Percentiles rank a stretch among this genome's conserved stretches.
Evolutionary conservation across 2,329 filamentous ascomycete species (phyloP).

Genomic region (Ciborinia camelliae): DNA sequence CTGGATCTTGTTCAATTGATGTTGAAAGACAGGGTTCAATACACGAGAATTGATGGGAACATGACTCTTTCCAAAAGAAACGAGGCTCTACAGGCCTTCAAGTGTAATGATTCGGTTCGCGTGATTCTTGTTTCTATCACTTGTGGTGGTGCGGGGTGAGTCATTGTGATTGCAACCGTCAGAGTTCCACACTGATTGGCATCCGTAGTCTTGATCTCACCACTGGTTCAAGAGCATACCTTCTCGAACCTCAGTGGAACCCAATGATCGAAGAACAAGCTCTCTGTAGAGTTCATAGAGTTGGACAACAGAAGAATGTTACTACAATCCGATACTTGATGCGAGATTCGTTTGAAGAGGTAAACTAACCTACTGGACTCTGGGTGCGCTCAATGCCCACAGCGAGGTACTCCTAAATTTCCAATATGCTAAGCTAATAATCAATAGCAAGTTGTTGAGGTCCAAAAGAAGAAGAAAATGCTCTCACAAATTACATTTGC

Average conservation of each 20-base stretch:
- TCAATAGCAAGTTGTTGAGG: conserved; percentile 20
- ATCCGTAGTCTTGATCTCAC: conserved; percentile 23
- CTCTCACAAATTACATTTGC: conserved; percentile 20
- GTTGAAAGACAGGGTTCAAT: conserved; percentile 39
- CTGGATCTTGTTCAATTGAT: conserved; percentile 46
- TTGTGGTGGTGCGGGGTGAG: conserved; percentile 52
- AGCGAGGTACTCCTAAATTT: neutral
- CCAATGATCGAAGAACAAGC: conserved; percentile 36
- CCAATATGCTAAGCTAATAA: conserved; percentile 1
- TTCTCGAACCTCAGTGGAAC: conserved; percentile 38
- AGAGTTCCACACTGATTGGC: neutral
- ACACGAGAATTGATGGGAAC: conserved; percentile 48
- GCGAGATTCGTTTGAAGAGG: conserved; percentile 32
- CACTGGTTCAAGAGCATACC: conserved; percentile 27
- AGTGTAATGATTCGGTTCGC: conserved; percentile 38
- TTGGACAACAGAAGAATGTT: conserved; percentile 32
- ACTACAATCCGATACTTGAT: conserved; percentile 34
- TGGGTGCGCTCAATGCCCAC: neutral
- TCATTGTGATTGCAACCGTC: neutral
- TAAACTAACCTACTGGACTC: neutral
- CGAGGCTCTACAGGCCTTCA: conserved; percentile 42
- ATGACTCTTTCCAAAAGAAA: conserved; percentile 44
- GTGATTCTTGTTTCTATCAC: conserved; percentile 50
- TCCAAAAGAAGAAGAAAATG: conserved; percentile 20
- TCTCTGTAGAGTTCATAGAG: conserved; percentile 29